These are phyloP conservation scores for Flaveria brownii DNA, from an alignment of 129 eudicot species.

Conservation along the genomic window DNA sequence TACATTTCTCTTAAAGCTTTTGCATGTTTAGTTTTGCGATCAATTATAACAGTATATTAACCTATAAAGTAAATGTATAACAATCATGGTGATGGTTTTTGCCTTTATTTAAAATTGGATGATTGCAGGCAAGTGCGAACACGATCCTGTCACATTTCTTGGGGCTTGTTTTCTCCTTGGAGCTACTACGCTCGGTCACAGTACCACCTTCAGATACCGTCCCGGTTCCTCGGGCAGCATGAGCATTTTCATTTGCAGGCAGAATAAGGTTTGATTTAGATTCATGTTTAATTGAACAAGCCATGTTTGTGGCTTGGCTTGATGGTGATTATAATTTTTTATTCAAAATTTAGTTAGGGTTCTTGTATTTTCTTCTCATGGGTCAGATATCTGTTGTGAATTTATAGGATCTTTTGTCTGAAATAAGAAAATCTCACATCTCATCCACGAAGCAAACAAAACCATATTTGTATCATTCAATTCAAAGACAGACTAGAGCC, in stretches of 20 bases:
- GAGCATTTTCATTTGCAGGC: neutral
- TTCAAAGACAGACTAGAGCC: neutral
- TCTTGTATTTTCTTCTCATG: constrained; percentile 6
- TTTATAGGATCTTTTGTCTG: neutral
- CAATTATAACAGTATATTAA: neutral
- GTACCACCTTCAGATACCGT: constrained; percentile 52
- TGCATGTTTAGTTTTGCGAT: neutral
- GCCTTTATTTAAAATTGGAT: neutral
- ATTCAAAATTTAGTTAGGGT: constrained; percentile 9
- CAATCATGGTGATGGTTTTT: neutral
- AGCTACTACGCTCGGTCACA: constrained; percentile 76
- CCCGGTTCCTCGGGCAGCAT: constrained; percentile 30
- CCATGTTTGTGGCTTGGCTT: neutral
- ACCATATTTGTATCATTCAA: neutral
- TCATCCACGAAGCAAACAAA: neutral
- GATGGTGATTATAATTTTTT: neutral
- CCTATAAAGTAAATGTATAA: neutral
- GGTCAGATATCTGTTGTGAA: neutral
- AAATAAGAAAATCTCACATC: neutral
- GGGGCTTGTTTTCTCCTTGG: constrained; percentile 73
- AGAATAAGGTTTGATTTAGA: neutral
- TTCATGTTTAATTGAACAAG: constrained; percentile 6
- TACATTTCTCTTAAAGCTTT: neutral
- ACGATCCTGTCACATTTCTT: constrained; percentile 79
- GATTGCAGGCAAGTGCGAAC: constrained; percentile 72